A percentile compares a stretch with the other conserved stretches of the same genome.
Evolutionary conservation across 257 asterid genomes (phyloP).

Genomic region (Solanum corneliomulleri): DNA sequence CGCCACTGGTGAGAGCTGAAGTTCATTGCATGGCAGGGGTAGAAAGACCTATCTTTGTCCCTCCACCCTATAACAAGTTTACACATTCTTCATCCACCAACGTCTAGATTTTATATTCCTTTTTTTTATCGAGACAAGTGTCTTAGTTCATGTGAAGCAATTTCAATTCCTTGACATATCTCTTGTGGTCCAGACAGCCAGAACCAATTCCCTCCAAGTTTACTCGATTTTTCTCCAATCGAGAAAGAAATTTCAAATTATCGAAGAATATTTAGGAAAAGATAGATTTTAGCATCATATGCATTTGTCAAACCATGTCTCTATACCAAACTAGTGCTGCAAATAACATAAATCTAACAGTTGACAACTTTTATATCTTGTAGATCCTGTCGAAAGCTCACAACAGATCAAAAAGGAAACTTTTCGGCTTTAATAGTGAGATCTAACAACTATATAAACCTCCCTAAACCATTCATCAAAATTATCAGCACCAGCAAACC

Average conservation of each 20-base stretch:
- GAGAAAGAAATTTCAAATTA: background rate
- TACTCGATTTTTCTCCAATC: background rate
- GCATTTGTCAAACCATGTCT: constrained; percentile 1
- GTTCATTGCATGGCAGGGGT: background rate
- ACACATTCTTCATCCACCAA: background rate
- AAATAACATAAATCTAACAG: constrained; percentile 8
- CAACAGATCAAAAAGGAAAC: background rate
- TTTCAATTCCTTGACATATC: background rate
- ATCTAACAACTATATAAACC: constrained; percentile 34
- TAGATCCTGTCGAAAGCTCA: constrained; percentile 12
- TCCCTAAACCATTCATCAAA: constrained; percentile 20
- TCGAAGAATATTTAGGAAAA: background rate
- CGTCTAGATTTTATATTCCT: background rate
- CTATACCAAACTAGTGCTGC: background rate
- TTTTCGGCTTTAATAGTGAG: constrained; percentile 19
- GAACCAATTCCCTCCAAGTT: background rate
- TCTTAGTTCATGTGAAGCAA: background rate
- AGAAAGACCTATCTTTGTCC: background rate
- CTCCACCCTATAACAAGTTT: background rate
- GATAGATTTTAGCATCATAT: background rate
- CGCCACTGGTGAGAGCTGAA: background rate
- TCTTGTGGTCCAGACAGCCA: background rate
- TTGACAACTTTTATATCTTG: constrained; percentile 6
- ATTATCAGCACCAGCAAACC: constrained; percentile 14
- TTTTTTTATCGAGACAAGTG: background rate